phyloP scores from a whole-genome alignment of 371 early-diverging fungal species.

The Aphelidium insulamus region DNA sequence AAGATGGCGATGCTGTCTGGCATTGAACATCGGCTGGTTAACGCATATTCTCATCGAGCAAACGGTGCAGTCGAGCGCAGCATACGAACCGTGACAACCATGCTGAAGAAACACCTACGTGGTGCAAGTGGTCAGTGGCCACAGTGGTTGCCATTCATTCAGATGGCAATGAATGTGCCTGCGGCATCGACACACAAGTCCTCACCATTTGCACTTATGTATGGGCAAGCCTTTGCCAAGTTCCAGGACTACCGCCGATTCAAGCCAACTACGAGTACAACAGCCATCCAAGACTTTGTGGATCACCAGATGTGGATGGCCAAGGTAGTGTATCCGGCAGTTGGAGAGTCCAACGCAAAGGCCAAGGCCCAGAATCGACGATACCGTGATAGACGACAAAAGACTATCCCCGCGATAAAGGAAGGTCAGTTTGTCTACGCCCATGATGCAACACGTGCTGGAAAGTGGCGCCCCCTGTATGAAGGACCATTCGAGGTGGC shows the following conservation, averaged over 20 bases:
- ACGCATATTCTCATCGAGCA: slow-evolving; percentile 7
- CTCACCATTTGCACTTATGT: slow-evolving; percentile 7
- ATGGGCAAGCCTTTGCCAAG: slow-evolving; percentile 4
- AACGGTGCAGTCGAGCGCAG: slow-evolving; percentile 9
- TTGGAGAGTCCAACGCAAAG: no score
- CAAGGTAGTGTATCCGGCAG: no score
- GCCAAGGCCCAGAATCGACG: slow-evolving; percentile 6
- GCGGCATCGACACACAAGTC: background rate
- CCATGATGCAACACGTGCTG: background rate
- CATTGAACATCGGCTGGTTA: slow-evolving; percentile 6
- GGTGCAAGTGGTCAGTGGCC: slow-evolving; percentile 6
- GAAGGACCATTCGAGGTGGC: slow-evolving; percentile 7
- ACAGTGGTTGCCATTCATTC: slow-evolving; percentile 6
- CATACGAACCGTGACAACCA: slow-evolving; percentile 4
- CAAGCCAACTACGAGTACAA: no score
- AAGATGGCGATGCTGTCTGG: background rate
- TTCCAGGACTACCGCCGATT: slow-evolving; percentile 4
- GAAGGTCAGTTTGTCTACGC: no score
- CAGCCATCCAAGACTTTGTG: no score
- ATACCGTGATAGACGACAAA: no score
- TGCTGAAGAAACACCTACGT: slow-evolving; percentile 4
- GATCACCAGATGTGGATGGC: no score
- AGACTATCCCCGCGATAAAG: no score
- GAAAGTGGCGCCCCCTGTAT: slow-evolving; percentile 1
- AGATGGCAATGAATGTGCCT: slow-evolving; percentile 3